These are phyloP conservation scores for Dioszegia crocea DNA, from an alignment of 768 basidiomycete species.

Conservation along the genomic window DNA sequence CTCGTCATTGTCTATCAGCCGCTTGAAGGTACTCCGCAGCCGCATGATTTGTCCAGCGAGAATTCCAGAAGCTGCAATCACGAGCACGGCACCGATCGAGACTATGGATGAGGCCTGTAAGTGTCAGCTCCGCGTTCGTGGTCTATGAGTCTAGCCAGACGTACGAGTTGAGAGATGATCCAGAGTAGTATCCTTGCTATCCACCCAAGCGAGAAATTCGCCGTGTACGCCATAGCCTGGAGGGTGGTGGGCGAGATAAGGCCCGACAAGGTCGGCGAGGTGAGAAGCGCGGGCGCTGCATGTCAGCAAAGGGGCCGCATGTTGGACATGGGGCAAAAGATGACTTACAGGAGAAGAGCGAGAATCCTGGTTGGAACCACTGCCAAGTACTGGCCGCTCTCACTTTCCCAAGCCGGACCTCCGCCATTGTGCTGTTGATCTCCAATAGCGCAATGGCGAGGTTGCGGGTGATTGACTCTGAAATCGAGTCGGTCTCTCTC, in stretches of 20 bases:
- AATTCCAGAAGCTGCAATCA: not conserved
- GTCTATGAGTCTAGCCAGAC: not conserved
- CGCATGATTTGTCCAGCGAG: not conserved
- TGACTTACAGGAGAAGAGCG: conserved; percentile 10
- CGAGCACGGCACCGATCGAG: not conserved
- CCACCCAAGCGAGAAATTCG: conserved; percentile 2
- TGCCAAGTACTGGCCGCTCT: not conserved
- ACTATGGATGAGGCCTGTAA: not conserved
- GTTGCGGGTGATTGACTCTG: not conserved
- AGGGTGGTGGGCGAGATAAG: not conserved
- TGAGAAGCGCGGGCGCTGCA: conserved; percentile 1
- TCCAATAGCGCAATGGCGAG: conserved; percentile 3
- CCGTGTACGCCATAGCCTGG: not conserved
- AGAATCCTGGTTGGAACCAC: conserved; percentile 1
- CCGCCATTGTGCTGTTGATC: conserved; percentile 8
- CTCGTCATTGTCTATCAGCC: not conserved
- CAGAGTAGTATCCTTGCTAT: not conserved
- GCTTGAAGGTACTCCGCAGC: not conserved
- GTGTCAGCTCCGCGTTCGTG: not conserved
- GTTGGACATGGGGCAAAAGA: too few relatives aligned
- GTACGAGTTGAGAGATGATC: not conserved
- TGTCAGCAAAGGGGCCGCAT: too few relatives aligned
- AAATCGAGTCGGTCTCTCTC: not conserved
- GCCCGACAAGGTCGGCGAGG: not conserved
- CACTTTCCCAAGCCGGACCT: not conserved